A percentile compares a stretch with the other conserved stretches of the same genome.
These are phyloP conservation scores for Phytophthora pinifolia DNA, from an alignment of 352 stramenopile species.

Conservation along the genomic window DNA sequence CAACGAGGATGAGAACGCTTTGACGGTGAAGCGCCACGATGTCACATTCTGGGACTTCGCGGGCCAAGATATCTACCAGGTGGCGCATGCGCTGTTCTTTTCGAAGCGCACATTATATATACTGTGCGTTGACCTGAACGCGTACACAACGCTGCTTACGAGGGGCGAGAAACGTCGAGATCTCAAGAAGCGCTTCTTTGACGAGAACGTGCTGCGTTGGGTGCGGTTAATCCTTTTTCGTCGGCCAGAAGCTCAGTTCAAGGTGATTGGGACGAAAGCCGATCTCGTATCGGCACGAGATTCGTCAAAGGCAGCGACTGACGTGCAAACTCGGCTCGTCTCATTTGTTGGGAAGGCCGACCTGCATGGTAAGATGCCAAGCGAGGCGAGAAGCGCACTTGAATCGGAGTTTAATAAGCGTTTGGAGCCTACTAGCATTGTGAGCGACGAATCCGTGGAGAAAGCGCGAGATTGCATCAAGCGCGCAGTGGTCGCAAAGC, in stretches of 20 bases:
- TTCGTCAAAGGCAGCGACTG: not conserved
- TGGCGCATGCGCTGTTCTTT: conserved; percentile 22
- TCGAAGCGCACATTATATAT: conserved; percentile 18
- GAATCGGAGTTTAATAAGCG: not conserved
- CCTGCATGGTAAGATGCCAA: not conserved
- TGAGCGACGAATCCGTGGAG: not conserved
- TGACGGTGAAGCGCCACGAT: not conserved
- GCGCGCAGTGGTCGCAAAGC: not conserved
- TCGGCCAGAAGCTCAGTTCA: conserved; percentile 21
- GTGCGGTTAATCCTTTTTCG: conserved; percentile 10
- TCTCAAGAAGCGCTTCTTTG: conserved; percentile 17
- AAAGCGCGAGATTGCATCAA: not conserved
- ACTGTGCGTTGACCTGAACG: conserved; percentile 13
- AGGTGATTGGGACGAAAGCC: conserved; percentile 15
- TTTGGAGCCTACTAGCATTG: not conserved
- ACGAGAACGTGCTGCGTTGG: conserved; percentile 17
- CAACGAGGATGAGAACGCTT: not conserved
- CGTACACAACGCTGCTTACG: not conserved
- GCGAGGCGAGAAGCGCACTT: not conserved
- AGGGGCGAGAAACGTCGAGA: not conserved
- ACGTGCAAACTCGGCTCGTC: conserved; percentile 4
- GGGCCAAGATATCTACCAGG: conserved; percentile 23
- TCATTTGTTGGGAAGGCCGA: not conserved
- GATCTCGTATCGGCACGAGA: conserved; percentile 2
- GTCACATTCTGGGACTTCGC: conserved; percentile 26